Percentiles rank a stretch among this genome's conserved stretches.
Conservation (phyloP, 805 yeast species). For the Metschnikowia baotianmanensis region DNA sequence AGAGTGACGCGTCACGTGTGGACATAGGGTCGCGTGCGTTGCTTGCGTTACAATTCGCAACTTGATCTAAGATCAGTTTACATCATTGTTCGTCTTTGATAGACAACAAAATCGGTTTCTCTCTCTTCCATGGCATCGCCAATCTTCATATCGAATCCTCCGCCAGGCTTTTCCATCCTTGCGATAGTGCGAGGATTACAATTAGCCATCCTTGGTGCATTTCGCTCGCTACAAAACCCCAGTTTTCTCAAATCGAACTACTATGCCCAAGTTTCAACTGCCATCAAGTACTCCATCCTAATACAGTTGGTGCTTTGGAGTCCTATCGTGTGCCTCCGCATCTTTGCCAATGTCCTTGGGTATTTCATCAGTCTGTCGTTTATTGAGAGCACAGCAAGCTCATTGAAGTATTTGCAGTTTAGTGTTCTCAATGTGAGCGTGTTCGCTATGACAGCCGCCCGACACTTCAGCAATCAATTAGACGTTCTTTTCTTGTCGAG, state of each 20-base stretch:
- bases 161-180: constrained; percentile 49
- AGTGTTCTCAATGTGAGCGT: constrained; percentile 41
- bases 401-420: constrained; percentile 30
- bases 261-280: constrained; percentile 34
- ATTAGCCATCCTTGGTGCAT: constrained; percentile 49
- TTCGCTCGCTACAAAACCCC: constrained; percentile 46
- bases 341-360: constrained; percentile 10
- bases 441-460: constrained; percentile 35
- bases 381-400: constrained; percentile 14
- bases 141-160: constrained; percentile 54
- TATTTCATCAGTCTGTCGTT: constrained; percentile 5
- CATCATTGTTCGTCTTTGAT: too few species aligned
- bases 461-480: constrained; percentile 36
- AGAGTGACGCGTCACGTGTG: background rate
- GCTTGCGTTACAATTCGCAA: background rate
- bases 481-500: constrained; percentile 41
- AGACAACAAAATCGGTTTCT: background rate
- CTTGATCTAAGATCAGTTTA: background rate
- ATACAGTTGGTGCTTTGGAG: constrained; percentile 33
- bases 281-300: constrained; percentile 35
- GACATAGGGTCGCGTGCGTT: background rate
- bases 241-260: constrained; percentile 26
- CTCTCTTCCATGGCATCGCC: constrained; percentile 54
- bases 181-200: constrained; percentile 55
- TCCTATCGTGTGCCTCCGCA: constrained; percentile 20